Base-by-base conservation (phyloP, 441 rosid species). In the Adansonia gregorii region DNA sequence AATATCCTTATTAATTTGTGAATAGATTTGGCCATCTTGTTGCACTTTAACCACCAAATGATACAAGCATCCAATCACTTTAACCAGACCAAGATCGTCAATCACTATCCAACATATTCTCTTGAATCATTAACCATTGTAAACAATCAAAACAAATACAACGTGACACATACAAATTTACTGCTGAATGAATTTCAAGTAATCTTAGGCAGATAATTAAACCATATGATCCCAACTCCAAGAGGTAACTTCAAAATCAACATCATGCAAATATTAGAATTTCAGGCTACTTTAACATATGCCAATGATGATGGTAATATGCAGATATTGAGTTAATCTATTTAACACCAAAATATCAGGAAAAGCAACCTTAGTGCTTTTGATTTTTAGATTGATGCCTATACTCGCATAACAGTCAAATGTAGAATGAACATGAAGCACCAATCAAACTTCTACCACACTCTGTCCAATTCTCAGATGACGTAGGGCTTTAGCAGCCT, bases 221-320 rank as follows among this genome's bases (percentile, higher is more conserved):
- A 61, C 2, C 43, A 61, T 27, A 5, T 12, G 0, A 8, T 27
- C 8, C 67, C 35, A 54, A 0, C n/a, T 67, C 55, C 55, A 20
- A 46, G 14, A 46, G 72, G 72, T 14, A 67, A 67, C 72, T 67
- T 67, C 35, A 43, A 20, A 11, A 45, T 22, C 54, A 45, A 19
- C 2, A 67, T 19, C 8, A 20, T 8, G 24, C 8, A 63, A 27
- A 31, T 3, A 61, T 61, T 61, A 12, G 41, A 63, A 27, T 27
- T 0, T 61, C 17, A 4, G 8, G 67, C 17, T 61, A 5, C 27
- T 24, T 61, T 61, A 24, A 61, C 17, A 27, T 22, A 1, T 4
- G 0, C 15, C 43, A 35, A 63, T 27, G 41, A 22, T 59, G 0
- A 60, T 61, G 63, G 8, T 31, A 46, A 43, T 45, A 45, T 19